Evolutionary conservation across 2,329 filamentous ascomycete genomes (phyloP).

Genomic region (Botrytis byssoidea): DNA sequence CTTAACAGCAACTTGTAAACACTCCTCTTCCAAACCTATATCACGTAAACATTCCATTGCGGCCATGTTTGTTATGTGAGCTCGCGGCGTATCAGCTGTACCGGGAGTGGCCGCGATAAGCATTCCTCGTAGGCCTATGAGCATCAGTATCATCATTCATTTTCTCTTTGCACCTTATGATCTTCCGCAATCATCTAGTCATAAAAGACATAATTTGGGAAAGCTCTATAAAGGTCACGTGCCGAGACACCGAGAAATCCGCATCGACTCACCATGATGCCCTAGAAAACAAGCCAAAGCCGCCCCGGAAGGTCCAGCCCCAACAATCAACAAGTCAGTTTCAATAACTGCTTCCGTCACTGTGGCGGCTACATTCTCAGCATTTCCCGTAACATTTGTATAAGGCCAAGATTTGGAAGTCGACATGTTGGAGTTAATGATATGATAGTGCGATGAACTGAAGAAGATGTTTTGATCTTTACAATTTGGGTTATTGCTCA

Average conservation of each 20-base stretch:
- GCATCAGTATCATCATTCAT: not conserved
- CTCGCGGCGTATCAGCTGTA: slow-evolving; percentile 56
- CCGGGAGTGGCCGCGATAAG: slow-evolving; percentile 50
- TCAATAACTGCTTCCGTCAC: slow-evolving; percentile 28
- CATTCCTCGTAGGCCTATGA: slow-evolving; percentile 50
- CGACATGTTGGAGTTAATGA: not conserved
- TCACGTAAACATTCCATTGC: slow-evolving; percentile 56
- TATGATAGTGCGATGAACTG: not conserved
- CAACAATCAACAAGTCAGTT: slow-evolving; percentile 50
- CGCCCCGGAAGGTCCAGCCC: slow-evolving; percentile 54
- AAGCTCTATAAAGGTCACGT: not conserved
- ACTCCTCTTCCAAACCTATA: slow-evolving; percentile 48
- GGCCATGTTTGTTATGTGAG: slow-evolving; percentile 59
- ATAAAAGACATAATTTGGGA: not conserved
- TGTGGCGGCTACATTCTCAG: not conserved
- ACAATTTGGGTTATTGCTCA: not conserved
- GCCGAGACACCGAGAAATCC: not conserved
- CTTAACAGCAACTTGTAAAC: slow-evolving; percentile 41
- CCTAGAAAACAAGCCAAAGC: slow-evolving; percentile 54
- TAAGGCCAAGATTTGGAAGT: slow-evolving; percentile 14
- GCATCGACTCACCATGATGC: slow-evolving; percentile 43
- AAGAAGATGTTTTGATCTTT: not conserved
- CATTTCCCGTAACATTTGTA: not conserved
- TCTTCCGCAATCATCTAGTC: not conserved
- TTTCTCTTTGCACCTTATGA: not conserved